Base-by-base conservation (phyloP, 257 asterid species). In the Solanum bukasovii region DNA sequence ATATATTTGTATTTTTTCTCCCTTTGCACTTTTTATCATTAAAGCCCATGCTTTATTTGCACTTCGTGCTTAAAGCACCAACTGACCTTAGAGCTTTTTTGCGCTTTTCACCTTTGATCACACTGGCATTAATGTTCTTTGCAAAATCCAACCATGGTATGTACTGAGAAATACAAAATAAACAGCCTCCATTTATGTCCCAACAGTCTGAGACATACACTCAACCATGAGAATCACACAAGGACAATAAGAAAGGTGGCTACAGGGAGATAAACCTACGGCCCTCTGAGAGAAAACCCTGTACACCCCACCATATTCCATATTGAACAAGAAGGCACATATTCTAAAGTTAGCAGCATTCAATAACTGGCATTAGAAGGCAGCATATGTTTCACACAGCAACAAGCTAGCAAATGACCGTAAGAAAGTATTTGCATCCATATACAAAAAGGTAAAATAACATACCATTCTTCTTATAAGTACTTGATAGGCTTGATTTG, bases 381-480 rank as follows among this genome's bases (percentile, higher is more conserved):
- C 40, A 82, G 85, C 42, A 49, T 82, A 49, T 49, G 70, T 82
- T 82, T 82, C 29, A 49, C 34, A 38, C 70, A 82, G 42, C 31
- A 49, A 49, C n/a, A 29, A 29, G 23, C 21, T 14, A 29, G 29
- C 27, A 81, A 49, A 82, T 49, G 70, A 20, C 67, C 1, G 31
- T 27, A 20, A 81, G 85, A 49, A 82, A 49, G 29, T 27, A 27
- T 25, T 44, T 27, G 25, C n/a, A 79, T 44, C 65, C 49, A 27
- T 29, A 27, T 81, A 27, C 1, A 6, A 78, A 78, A 42, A 8
- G 33, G 52, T 73, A 52, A 71, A 46, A 68, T 29, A 81, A 92
- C 96, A 33, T 74, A 97, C 99, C 99, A 93, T 96, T 93, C 93
- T 92, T 93, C 90, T 90, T 87, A 87, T 94, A 95, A 88, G 95